Evolutionary conservation across 2,329 filamentous ascomycete species (phyloP).

Genomic region (Parasarocladium wereldwijsianum): DNA sequence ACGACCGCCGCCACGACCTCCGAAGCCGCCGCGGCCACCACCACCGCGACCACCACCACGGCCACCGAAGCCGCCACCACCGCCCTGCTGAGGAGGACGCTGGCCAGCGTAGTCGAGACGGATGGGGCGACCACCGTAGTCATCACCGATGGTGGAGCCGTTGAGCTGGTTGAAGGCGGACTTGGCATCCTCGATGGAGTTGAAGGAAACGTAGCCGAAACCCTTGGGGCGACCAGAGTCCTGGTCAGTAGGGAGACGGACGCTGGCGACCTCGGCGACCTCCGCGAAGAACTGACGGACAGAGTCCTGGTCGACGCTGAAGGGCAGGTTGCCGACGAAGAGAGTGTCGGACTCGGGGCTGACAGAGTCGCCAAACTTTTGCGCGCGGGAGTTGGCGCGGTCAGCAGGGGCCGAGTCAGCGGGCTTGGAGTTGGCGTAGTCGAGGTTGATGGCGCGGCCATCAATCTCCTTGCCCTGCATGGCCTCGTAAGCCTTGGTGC

Average conservation of each 20-base stretch:
- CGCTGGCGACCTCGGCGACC: conserved; percentile 55
- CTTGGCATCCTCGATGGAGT: conserved; percentile 70
- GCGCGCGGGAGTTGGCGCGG: conserved; percentile 49
- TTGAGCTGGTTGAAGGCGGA: conserved; percentile 55
- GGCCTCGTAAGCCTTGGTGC: conserved; percentile 55
- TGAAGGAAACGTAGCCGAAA: conserved; percentile 82
- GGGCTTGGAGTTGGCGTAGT: conserved; percentile 57
- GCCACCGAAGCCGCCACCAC: conserved; percentile 31
- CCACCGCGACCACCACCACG: conserved; percentile 37
- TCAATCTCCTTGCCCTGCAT: conserved; percentile 66
- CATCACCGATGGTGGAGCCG: conserved; percentile 45
- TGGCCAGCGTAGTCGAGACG: conserved; percentile 72
- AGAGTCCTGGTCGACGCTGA: conserved; percentile 63
- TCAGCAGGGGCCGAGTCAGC: conserved; percentile 34
- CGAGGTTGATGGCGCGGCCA: conserved; percentile 60
- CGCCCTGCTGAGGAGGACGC: conserved; percentile 44
- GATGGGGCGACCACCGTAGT: conserved; percentile 58
- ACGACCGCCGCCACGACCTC: conserved; percentile 34
- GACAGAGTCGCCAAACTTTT: conserved; percentile 62
- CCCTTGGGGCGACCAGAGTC: conserved; percentile 79
- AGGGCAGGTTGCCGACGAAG: conserved; percentile 84
- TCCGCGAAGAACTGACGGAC: conserved; percentile 62
- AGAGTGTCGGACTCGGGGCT: conserved; percentile 75
- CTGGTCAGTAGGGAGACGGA: conserved; percentile 78
- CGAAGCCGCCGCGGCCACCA: conserved; percentile 29